Conservation (phyloP, 148 eudicot species). For the Camellia granthamiana region DNA sequence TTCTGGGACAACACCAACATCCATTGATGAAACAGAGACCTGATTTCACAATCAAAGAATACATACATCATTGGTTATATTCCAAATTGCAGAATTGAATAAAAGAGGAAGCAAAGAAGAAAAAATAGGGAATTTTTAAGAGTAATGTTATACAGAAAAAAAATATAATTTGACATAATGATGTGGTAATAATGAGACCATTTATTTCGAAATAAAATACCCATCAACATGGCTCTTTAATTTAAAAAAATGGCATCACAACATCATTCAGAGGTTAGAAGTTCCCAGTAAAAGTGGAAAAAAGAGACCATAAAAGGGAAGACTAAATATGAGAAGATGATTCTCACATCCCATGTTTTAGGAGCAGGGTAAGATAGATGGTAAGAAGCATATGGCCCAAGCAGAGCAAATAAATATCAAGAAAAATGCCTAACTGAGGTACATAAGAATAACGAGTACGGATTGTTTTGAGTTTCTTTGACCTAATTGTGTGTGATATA, state of each 20-base stretch:
- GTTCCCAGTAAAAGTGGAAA: background rate
- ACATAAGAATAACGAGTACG: background rate
- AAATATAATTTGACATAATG: no score
- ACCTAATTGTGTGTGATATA: no score
- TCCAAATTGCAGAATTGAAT: background rate
- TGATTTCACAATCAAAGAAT: slow-evolving; percentile 27
- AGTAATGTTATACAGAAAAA: no score
- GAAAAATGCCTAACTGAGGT: background rate
- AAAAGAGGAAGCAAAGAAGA: background rate
- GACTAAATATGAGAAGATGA: background rate
- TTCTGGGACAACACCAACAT: slow-evolving; percentile 77
- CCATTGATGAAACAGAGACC: slow-evolving; percentile 81
- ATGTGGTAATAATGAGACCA: no score
- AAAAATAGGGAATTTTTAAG: background rate
- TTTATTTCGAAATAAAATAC: no score
- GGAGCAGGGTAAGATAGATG: background rate
- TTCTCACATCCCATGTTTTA: background rate
- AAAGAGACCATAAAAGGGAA: slow-evolving; percentile 1
- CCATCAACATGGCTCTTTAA: no score
- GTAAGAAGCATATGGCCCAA: background rate
- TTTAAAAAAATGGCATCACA: no score
- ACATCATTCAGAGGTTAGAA: no score
- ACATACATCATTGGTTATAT: background rate
- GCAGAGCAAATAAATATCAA: background rate
- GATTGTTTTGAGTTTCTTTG: no score